Evolutionary conservation across 768 basidiomycete genomes (phyloP), one percentile per base, ranked within the genome.

Genomic region (Mycena belliarum): DNA sequence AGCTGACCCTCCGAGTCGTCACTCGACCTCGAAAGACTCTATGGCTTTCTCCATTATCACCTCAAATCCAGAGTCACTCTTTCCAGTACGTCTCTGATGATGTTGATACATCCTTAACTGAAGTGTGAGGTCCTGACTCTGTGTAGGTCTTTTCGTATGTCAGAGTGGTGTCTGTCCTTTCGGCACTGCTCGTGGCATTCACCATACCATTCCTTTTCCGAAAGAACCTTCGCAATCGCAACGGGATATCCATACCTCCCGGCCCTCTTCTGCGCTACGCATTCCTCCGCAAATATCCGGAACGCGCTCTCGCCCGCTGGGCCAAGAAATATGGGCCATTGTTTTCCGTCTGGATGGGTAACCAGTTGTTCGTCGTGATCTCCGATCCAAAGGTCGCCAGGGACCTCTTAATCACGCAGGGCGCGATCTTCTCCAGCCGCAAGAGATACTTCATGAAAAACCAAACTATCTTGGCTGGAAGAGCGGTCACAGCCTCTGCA

Each of bases 341-440:
- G 0, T 75, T 66, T 57, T 76, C 73, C 0, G 53, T 77, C 16
- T 75, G 73, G 72, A 68, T 76, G 64, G 76, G 76, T 4, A 69
- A 61, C 40, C 74, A 76, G 50, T 69, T 76, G 18, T 73, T 76
- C 33, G 68, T 76, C 20, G 70, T 74, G 25, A 52, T 76, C 12
- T 71, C 70, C 42, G 74, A 75, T 58, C 71, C 75, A 14, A 49
- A 64, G 3, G 54, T 75, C 24, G 75, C 68, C 16, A 62, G 63
- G 8, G 75, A 77, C 51, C 68, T 77, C 1, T 53, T 76, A 1
- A 72, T 77, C 2, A 65, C 65, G 11, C 67, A 76, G 40, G 76
- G 75, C 18, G 67, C 71, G 1, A 65, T 66, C 5, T 77, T 75
- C 55, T 76, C 75, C 3, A 57, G 65, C 2, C 68, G 75, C 12